Conservation (phyloP, 768 basidiomycete genomes). For the Candolleomyces aberdarensis region DNA sequence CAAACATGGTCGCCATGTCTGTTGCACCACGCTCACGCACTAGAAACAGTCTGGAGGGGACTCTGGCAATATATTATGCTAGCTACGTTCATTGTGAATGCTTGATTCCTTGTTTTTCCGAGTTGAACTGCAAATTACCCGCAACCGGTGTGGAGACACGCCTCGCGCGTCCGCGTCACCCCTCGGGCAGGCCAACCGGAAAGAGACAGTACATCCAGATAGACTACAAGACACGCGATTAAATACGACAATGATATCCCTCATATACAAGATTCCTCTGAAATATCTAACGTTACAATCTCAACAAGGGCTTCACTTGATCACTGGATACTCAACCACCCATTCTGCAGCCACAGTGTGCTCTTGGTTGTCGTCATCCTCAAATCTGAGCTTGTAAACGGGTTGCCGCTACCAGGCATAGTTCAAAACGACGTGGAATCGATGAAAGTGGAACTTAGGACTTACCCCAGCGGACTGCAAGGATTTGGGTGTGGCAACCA, state of each 20-base stretch:
- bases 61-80: too few species aligned
- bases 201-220: conserved; percentile 1
- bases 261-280: conserved; percentile 9
- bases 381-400: conserved; percentile 79
- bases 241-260: neutral
- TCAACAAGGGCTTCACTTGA: conserved; percentile 1
- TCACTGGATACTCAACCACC: conserved; percentile 77
- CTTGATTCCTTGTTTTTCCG: too few species aligned
- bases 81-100: too few species aligned
- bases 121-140: too few species aligned
- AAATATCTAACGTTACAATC: conserved; percentile 9
- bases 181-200: neutral
- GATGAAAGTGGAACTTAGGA: neutral
- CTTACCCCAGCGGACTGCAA: conserved; percentile 36
- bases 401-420: conserved; percentile 32
- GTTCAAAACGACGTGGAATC: neutral
- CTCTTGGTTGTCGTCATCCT: conserved; percentile 85
- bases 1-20: too few species aligned
- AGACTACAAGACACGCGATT: neutral
- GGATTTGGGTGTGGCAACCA: conserved; percentile 62
- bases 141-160: too few species aligned
- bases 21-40: too few species aligned
- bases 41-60: too few species aligned
- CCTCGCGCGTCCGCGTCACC: too few species aligned
- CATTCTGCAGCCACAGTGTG: conserved; percentile 72